Conservation (phyloP, 1,284 basidiomycete genomes). For the Fomitiporia mediterranea region DNA sequence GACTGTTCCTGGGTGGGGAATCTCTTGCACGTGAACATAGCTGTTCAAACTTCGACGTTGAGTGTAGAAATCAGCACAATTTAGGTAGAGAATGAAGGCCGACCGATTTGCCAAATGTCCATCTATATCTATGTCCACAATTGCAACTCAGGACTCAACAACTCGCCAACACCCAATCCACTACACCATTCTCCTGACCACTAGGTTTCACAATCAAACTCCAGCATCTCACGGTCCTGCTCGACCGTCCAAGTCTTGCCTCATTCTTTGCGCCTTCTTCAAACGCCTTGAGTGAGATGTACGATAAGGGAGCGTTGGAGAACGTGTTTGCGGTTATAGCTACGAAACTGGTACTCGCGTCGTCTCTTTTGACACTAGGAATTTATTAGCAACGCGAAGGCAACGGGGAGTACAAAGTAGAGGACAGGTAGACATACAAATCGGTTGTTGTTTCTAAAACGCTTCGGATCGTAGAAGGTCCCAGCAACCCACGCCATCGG, state of each 20-base stretch:
- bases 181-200: background rate
- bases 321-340: conserved; percentile 30
- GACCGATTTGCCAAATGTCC: too few relatives aligned
- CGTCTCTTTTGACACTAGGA: conserved; percentile 8
- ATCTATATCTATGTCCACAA: too few relatives aligned
- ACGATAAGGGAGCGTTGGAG: conserved; percentile 40
- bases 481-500: conserved; percentile 55
- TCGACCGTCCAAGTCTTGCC: background rate
- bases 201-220: background rate
- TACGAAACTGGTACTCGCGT: background rate
- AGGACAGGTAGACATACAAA: conserved; percentile 22
- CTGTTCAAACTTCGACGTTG: too few relatives aligned
- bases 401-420: too few relatives aligned
- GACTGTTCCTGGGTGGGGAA: too few relatives aligned
- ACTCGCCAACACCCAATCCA: too few relatives aligned
- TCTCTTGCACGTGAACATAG: too few relatives aligned
- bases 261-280: background rate
- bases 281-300: conserved; percentile 33
- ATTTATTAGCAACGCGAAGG: too few relatives aligned
- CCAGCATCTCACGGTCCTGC: conserved; percentile 10
- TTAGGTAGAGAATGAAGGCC: too few relatives aligned
- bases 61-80: too few relatives aligned
- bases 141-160: too few relatives aligned
- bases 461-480: conserved; percentile 44
- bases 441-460: conserved; percentile 43